phyloP scores from a whole-genome alignment of 1,139 yeast species.

The Scheffersomyces illinoinensis region DNA sequence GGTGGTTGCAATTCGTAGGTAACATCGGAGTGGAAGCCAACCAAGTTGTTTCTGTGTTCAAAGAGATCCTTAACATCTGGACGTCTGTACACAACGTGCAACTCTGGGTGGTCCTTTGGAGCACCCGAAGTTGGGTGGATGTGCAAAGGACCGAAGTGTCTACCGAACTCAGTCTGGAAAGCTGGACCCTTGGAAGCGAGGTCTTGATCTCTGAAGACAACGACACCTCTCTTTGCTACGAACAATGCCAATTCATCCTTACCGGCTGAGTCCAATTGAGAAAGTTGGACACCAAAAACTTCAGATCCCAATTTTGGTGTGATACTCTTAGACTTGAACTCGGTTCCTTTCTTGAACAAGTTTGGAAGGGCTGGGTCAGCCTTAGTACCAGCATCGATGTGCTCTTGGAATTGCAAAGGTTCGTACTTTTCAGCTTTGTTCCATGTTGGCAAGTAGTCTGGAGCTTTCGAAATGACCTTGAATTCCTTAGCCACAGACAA shows the following conservation, averaged over 20 bases:
- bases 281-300: slow-evolving; percentile 57
- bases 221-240: slow-evolving; percentile 65
- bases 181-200: slow-evolving; percentile 56
- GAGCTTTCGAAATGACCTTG: slow-evolving; percentile 25
- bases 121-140: slow-evolving; percentile 73
- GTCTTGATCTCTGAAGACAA: slow-evolving; percentile 67
- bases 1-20: slow-evolving; percentile 75
- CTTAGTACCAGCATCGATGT: slow-evolving; percentile 53
- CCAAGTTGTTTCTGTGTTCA: slow-evolving; percentile 31
- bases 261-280: slow-evolving; percentile 48
- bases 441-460: slow-evolving; percentile 55
- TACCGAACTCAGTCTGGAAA: slow-evolving; percentile 54
- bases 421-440: slow-evolving; percentile 40
- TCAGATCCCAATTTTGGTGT: slow-evolving; percentile 72
- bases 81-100: slow-evolving; percentile 60
- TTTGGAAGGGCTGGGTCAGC: slow-evolving; percentile 59
- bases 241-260: slow-evolving; percentile 64
- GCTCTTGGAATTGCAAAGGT: slow-evolving; percentile 50
- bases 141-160: slow-evolving; percentile 66
- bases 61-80: slow-evolving; percentile 41
- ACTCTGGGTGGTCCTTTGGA: slow-evolving; percentile 55
- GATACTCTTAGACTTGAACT: slow-evolving; percentile 33
- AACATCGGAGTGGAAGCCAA: slow-evolving; percentile 68
- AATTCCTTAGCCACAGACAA: slow-evolving; percentile 27
- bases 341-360: slow-evolving; percentile 43